Conservation (phyloP, 1,139 yeast species). For the Sugiyamaella grinbergsii region DNA sequence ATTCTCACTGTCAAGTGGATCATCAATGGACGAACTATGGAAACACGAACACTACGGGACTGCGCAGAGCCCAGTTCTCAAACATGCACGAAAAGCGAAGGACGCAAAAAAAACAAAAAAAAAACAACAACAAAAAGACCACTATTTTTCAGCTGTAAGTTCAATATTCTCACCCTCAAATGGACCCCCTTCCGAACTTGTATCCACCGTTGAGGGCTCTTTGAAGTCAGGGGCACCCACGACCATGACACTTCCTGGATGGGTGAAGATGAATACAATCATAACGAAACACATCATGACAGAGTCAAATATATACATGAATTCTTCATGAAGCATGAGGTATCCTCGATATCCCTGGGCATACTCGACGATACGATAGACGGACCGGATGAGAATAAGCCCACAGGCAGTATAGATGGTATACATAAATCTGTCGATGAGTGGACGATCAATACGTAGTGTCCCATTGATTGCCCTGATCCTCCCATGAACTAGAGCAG, state of each 20-base stretch:
- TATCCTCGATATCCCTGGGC: slow-evolving; percentile 45
- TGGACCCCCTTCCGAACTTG: slow-evolving; percentile 4
- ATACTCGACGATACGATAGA: slow-evolving; percentile 48
- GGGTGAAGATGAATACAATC: slow-evolving; percentile 17
- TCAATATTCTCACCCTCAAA: slow-evolving; percentile 5
- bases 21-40: too few relatives aligned
- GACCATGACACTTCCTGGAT: slow-evolving; percentile 25
- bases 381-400: slow-evolving; percentile 47
- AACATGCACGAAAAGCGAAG: too few relatives aligned
- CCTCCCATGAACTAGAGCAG: slow-evolving; percentile 26
- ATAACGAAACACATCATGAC: slow-evolving; percentile 29
- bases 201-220: neutral
- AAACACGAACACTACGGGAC: too few relatives aligned
- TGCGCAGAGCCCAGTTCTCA: too few relatives aligned
- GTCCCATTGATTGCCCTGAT: neutral
- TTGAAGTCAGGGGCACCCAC: slow-evolving; percentile 1
- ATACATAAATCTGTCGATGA: slow-evolving; percentile 7
- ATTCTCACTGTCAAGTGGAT: neutral
- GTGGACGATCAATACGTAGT: neutral
- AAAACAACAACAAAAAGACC: too few relatives aligned
- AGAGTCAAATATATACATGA: slow-evolving; percentile 45
- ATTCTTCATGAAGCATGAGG: slow-evolving; percentile 45
- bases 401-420: slow-evolving; percentile 39
- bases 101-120: too few relatives aligned
- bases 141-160: neutral